These are phyloP conservation scores for Fragilariopsis cylindrus DNA, from an alignment of 108 stramenopile species.

Conservation along the genomic window DNA sequence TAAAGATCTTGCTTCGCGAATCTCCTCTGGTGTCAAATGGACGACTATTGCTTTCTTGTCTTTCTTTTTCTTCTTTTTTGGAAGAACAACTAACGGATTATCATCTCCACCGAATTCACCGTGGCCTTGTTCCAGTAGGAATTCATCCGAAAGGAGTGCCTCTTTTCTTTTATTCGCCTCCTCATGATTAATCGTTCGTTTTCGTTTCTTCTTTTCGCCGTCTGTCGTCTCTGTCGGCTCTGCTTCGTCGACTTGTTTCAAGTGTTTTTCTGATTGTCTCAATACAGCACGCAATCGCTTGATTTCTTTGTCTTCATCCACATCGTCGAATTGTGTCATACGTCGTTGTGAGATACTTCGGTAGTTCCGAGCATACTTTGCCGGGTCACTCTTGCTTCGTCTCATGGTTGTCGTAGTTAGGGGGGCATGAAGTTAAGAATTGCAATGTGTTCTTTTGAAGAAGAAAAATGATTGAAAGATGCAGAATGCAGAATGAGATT, in stretches of 20 bases:
- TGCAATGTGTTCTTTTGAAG: too few relatives aligned
- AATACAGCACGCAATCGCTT: conserved; percentile 56
- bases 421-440: not conserved
- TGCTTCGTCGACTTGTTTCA: conserved; percentile 42
- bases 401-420: conserved; percentile 52
- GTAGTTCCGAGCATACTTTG: conserved; percentile 83
- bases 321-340: conserved; percentile 69
- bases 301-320: conserved; percentile 64
- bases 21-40: conserved; percentile 73
- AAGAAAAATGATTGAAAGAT: too few relatives aligned
- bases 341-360: conserved; percentile 86
- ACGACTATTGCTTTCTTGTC: conserved; percentile 33
- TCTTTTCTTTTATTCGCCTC: conserved; percentile 26
- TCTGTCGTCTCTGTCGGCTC: conserved; percentile 8
- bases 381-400: conserved; percentile 78
- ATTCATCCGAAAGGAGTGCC: conserved; percentile 67
- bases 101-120: conserved; percentile 33
- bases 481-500: too few relatives aligned
- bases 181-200: conserved; percentile 2
- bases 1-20: conserved; percentile 61
- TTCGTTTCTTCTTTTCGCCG: conserved; percentile 9
- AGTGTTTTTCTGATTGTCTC: conserved; percentile 50
- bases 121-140: conserved; percentile 44
- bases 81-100: conserved; percentile 44
- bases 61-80: conserved; percentile 46